Conservation (phyloP, 2,329 filamentous ascomycete species). For the Huntiella abstrusa region DNA sequence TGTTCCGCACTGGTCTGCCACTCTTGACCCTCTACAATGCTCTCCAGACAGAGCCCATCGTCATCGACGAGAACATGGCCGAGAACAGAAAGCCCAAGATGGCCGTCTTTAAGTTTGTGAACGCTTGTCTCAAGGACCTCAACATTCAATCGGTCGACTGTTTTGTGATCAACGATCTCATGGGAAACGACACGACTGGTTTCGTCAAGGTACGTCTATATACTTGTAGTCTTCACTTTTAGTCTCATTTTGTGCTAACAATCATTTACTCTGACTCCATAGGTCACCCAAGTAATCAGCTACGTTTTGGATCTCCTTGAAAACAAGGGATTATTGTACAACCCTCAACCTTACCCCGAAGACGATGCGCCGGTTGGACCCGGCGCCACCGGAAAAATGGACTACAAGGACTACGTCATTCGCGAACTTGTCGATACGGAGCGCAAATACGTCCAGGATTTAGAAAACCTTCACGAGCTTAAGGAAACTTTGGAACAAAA, state of each 20-base stretch:
- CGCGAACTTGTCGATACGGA: constrained; percentile 87
- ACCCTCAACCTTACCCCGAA: constrained; percentile 38
- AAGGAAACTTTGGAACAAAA: constrained; percentile 81
- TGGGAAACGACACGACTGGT: constrained; percentile 85
- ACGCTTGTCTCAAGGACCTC: constrained; percentile 70
- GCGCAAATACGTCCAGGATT: constrained; percentile 90
- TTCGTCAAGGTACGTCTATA: constrained; percentile 62
- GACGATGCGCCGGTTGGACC: constrained; percentile 25
- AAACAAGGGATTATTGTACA: constrained; percentile 51
- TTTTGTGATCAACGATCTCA: constrained; percentile 81
- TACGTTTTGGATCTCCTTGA: constrained; percentile 76
- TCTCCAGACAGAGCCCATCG: constrained; percentile 50
- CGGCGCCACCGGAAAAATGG: constrained; percentile 45
- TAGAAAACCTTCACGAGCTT: constrained; percentile 82
- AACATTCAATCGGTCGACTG: constrained; percentile 63
- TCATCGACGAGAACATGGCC: constrained; percentile 41
- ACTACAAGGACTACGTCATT: constrained; percentile 68
- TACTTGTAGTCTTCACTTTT: neutral
- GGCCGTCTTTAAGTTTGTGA: constrained; percentile 80
- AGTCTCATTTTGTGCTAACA: neutral
- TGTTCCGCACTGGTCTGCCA: constrained; percentile 66
- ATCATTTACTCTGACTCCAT: constrained; percentile 4
- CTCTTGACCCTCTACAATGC: constrained; percentile 80
- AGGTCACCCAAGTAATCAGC: constrained; percentile 79
- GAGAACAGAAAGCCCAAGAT: constrained; percentile 69